Base-by-base conservation (phyloP, 495 filamentous ascomycete species). In the Choiromyces venosus region DNA sequence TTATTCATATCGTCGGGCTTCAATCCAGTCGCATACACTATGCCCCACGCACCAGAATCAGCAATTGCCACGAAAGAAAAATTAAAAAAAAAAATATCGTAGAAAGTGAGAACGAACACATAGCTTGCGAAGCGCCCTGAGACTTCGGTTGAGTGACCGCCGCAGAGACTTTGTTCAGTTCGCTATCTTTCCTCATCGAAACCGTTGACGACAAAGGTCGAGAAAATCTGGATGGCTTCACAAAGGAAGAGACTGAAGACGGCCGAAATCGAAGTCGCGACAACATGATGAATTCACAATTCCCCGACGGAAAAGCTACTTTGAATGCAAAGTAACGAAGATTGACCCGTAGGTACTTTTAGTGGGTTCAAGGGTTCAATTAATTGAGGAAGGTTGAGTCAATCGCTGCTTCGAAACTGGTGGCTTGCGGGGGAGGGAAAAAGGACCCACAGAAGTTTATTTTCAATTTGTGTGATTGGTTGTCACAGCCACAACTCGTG, bases 71-170 rank as follows among this genome's bases (percentile, higher is more conserved):
- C 35, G 25, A 33, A 61, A 33, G 18, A 10, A 56, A 2, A 71
- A 40, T 35, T 14, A 39, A 29, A 37, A 37, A 16, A 39, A 29
- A 37, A 37, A 16, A 69, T 5, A 69, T 18, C 7, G 12, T 12
- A 12, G 21, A 37, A 35, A 25, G n/a, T 16, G 37, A 21, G 25
- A 56, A 74, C 74, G 33, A 12, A 76, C 73, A 87, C 95, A 99
- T 99, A 72, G 96, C 96, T 86, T 99, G 95, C 40, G 94, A 97
- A 64, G 96, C 95, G 79, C 95, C 95, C 86, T 99, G 95, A 37
- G 95, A 92, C 83, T 94, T 97, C 76, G 93, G 96, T 83, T 97
- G 93, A 56, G 95, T 98, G 86, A 99, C 91, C 80, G 86, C 80
- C 67, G 88, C 85, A 69, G 94, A 97, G 83, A 92, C 87, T 83